These are phyloP conservation scores for Crithidia sp. DNA, from an alignment of 208 protist genomes.

Conservation along the genomic window DNA sequence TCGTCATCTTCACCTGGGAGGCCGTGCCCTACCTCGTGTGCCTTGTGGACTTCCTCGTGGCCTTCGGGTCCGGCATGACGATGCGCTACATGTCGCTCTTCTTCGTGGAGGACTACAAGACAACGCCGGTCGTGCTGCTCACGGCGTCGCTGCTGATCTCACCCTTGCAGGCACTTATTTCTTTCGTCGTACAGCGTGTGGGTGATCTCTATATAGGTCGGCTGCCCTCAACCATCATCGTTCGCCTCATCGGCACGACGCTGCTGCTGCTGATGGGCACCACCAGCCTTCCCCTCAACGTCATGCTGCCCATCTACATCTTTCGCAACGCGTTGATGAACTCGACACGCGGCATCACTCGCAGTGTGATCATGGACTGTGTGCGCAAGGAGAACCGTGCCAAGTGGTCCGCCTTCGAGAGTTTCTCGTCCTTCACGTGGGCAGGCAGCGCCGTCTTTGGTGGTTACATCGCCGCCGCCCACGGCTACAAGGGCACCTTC, in stretches of 20 bases:
- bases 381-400: constrained; percentile 44
- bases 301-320: constrained; percentile 40
- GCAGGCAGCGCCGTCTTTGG: constrained; percentile 59
- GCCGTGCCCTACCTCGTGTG: constrained; percentile 62
- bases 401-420: constrained; percentile 71
- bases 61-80: constrained; percentile 57
- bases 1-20: constrained; percentile 15
- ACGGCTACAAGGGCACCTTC: constrained; percentile 61
- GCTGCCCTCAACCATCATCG: constrained; percentile 36
- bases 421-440: constrained; percentile 69
- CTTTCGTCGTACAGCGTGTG: constrained; percentile 22
- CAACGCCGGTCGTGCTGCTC: constrained; percentile 32
- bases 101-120: constrained; percentile 43
- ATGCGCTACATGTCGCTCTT: constrained; percentile 53
- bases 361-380: constrained; percentile 73
- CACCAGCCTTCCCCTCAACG: constrained; percentile 23
- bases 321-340: constrained; percentile 62
- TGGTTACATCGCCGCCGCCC: constrained; percentile 48
- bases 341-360: constrained; percentile 47
- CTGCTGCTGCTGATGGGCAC: constrained; percentile 38
- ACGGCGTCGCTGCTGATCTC: constrained; percentile 27
- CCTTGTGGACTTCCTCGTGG: constrained; percentile 49
- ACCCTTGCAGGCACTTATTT: constrained; percentile 20
- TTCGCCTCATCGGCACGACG: constrained; percentile 43
- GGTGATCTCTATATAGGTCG: constrained; percentile 30